These are phyloP conservation scores for Rhipidocladum racemiflorum DNA, from an alignment of 176 grass and related monocot genomes.

Conservation along the genomic window DNA sequence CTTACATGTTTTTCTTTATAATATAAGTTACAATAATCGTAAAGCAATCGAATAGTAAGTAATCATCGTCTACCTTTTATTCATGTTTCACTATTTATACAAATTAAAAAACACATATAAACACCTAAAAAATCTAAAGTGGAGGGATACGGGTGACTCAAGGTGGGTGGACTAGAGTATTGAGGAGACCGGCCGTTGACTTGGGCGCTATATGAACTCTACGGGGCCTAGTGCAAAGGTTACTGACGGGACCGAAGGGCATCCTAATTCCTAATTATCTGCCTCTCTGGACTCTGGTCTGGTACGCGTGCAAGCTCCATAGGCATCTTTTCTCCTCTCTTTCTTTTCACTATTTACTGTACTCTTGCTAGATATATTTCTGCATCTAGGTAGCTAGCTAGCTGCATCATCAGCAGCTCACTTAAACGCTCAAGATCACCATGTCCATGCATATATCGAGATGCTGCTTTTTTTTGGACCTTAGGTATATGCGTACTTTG, in stretches of 20 bases:
- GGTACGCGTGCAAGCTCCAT: background rate
- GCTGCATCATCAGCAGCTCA: background rate
- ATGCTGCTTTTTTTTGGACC: background rate
- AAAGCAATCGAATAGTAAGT: no score
- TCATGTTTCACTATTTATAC: no score
- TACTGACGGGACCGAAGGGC: background rate
- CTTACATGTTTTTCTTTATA: no score
- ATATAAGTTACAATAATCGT: no score
- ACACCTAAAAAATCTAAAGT: background rate
- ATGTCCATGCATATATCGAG: background rate
- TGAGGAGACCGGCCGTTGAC: background rate
- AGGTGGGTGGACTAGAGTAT: background rate
- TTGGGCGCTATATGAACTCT: background rate
- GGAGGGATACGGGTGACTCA: no score
- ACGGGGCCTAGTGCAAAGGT: background rate
- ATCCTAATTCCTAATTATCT: background rate
- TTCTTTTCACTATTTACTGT: constrained; percentile 22
- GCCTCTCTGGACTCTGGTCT: background rate
- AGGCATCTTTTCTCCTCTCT: background rate
- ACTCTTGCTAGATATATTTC: background rate
- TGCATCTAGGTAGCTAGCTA: background rate
- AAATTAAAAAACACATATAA: no score
- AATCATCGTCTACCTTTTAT: no score
- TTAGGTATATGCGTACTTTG: background rate
- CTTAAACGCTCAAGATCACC: background rate